phyloP scores from a whole-genome alignment of 2,329 filamentous ascomycete genomes.

The Emmonsiellopsis sp. region DNA sequence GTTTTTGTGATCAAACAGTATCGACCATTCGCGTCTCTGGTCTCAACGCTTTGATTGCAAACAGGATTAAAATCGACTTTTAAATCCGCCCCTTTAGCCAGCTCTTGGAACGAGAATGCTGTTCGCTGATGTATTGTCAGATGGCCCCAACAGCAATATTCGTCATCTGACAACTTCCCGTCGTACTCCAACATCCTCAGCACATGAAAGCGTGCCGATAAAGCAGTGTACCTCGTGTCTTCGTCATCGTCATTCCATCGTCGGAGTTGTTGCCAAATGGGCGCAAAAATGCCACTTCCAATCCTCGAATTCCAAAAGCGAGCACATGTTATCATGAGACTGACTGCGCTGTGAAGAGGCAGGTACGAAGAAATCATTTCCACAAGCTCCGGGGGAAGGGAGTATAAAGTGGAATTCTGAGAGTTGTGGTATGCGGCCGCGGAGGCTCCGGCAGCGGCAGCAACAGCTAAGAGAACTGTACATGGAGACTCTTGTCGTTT shows the following conservation, averaged over 20 bases:
- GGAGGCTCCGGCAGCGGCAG: background rate
- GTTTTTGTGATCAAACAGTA: background rate
- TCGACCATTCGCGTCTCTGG: background rate
- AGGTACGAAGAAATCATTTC: background rate
- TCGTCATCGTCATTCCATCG: background rate
- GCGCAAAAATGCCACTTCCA: background rate
- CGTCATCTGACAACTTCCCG: background rate
- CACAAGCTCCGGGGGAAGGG: background rate
- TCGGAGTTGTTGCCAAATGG: background rate
- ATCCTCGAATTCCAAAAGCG: background rate
- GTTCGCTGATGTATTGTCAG: background rate
- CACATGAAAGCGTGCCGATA: background rate
- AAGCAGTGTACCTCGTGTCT: background rate
- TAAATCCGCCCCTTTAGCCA: background rate
- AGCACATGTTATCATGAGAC: background rate
- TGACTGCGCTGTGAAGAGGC: background rate
- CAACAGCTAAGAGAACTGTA: background rate
- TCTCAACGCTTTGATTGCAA: background rate
- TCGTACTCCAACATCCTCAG: slow-evolving; percentile 2
- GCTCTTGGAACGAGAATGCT: background rate
- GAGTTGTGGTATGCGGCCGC: background rate
- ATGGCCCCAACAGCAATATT: background rate
- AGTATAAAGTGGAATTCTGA: background rate
- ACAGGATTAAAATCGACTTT: background rate
- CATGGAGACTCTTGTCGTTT: background rate